Evolutionary conservation across 306 rosid species (phyloP).

Genomic region (Aeschynomene evenia): DNA sequence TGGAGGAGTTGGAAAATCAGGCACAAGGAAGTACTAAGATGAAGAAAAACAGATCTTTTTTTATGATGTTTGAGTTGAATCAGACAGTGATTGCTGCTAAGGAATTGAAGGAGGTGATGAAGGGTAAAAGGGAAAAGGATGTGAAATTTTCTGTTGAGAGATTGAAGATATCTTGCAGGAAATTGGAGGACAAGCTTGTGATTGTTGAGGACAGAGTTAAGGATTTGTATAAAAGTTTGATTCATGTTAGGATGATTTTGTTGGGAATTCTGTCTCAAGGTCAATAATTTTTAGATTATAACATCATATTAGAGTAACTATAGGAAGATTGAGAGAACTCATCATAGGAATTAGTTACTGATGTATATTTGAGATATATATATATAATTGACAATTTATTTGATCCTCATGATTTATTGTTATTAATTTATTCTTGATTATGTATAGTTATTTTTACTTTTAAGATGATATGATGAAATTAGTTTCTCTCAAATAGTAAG

Average conservation of each 20-base stretch:
- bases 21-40: conserved; percentile 24
- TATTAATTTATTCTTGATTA: background rate
- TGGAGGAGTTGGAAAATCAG: conserved; percentile 27
- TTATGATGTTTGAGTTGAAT: conserved; percentile 33
- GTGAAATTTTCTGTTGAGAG: conserved; percentile 33
- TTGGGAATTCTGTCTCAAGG: conserved; percentile 52
- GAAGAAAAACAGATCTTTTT: conserved; percentile 18
- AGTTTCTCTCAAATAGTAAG: too few relatives aligned
- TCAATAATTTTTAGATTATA: conserved; percentile 2
- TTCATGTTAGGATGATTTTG: conserved; percentile 49
- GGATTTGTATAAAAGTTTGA: conserved; percentile 45
- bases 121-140: conserved; percentile 29
- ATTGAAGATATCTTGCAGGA: conserved; percentile 29
- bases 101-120: conserved; percentile 39
- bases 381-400: background rate
- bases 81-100: conserved; percentile 32
- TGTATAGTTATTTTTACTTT: background rate
- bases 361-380: conserved; percentile 28
- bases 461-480: background rate
- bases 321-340: conserved; percentile 21
- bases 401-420: background rate
- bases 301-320: conserved; percentile 2
- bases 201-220: conserved; percentile 45
- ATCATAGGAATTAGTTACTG: background rate
- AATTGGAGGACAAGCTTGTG: conserved; percentile 40